Percentiles rank a stretch among this genome's conserved stretches.
These are phyloP conservation scores for Clohesyomyces aquaticus DNA, from an alignment of 495 filamentous ascomycete species.

Conservation along the genomic window DNA sequence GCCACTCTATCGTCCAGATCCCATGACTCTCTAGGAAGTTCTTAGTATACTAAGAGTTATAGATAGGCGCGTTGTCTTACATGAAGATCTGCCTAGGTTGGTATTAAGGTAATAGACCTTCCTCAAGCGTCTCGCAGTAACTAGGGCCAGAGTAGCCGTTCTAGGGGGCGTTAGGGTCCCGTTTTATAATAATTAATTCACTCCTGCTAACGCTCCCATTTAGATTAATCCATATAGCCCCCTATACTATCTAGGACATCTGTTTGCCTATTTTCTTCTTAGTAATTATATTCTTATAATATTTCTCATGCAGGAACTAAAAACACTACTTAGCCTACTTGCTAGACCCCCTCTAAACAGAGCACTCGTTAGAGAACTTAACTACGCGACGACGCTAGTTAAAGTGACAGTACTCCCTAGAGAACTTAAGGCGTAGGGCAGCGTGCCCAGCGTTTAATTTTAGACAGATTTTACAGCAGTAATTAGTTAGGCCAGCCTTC, in stretches of 20 bases:
- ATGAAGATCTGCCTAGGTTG: no score
- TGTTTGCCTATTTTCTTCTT: neutral
- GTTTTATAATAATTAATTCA: constrained; percentile 1
- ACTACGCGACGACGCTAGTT: neutral
- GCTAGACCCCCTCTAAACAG: no score
- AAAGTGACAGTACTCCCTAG: constrained; percentile 2
- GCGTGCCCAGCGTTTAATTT: neutral
- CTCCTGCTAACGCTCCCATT: neutral
- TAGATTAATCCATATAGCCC: neutral
- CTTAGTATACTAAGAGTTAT: neutral
- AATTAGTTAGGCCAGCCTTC: neutral
- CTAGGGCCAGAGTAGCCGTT: neutral
- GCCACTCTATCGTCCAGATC: neutral
- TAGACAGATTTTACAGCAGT: neutral
- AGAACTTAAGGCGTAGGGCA: neutral
- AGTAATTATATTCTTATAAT: no score
- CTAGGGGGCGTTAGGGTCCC: neutral
- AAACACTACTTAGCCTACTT: no score
- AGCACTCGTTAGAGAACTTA: no score
- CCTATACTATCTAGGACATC: neutral
- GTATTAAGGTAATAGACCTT: no score
- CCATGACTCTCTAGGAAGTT: neutral
- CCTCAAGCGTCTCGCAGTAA: neutral
- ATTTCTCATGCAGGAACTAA: no score
- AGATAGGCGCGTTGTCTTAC: no score